These are phyloP conservation scores for Aspergillus viridinutans DNA, from an alignment of 2,329 filamentous ascomycete species.

Conservation along the genomic window DNA sequence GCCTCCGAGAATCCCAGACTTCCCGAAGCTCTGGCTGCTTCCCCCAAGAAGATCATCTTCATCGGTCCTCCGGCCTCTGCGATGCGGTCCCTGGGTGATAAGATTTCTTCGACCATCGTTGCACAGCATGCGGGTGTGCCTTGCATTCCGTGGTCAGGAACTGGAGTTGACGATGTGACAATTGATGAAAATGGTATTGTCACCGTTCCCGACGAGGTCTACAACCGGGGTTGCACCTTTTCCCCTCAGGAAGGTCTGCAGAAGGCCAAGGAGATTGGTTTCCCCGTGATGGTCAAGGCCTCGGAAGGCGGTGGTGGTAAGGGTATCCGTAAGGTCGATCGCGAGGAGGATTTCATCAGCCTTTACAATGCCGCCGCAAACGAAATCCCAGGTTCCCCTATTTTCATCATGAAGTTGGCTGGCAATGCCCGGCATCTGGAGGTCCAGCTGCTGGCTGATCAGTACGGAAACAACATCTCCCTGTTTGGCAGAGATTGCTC, in stretches of 20 bases:
- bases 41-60: conserved; percentile 98
- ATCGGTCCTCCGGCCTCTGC: conserved; percentile 96
- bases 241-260: conserved; percentile 85
- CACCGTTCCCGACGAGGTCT: conserved; percentile 80
- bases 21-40: conserved; percentile 91
- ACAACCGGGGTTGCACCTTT: conserved; percentile 84
- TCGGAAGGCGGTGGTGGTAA: conserved; percentile 98
- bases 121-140: conserved; percentile 94
- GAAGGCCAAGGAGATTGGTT: conserved; percentile 86
- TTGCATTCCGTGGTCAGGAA: conserved; percentile 99
- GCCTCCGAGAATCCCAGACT: conserved; percentile 98
- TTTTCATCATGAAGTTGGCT: conserved; percentile 99
- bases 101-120: conserved; percentile 98
- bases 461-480: conserved; percentile 99
- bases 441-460: conserved; percentile 93
- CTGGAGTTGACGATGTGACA: conserved; percentile 76
- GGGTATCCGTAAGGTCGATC: conserved; percentile 92
- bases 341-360: conserved; percentile 76
- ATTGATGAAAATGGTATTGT: conserved; percentile 83
- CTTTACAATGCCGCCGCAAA: conserved; percentile 94
- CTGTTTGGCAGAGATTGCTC: conserved; percentile 98
- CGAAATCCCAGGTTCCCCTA: conserved; percentile 96
- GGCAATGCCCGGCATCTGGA: conserved; percentile 95
- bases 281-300: conserved; percentile 99
- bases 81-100: conserved; percentile 98